These are phyloP conservation scores for Paracamarosporium sp. DNA, from an alignment of 2,329 filamentous ascomycete genomes.

Conservation along the genomic window DNA sequence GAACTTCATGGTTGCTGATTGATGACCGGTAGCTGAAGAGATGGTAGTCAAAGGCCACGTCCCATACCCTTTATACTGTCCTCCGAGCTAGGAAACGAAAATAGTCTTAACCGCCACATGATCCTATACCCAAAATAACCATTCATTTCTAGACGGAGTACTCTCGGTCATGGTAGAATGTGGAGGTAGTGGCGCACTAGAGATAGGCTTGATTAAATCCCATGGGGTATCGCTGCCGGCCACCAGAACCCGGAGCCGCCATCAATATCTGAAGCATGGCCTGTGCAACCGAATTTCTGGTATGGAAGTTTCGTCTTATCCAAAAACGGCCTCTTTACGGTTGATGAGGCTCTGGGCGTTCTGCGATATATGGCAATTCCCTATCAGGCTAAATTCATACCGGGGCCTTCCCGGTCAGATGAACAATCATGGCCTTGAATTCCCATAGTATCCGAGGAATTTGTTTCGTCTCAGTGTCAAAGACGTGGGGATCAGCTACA, in stretches of 20 bases:
- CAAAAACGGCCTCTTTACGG: neutral
- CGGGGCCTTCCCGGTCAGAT: neutral
- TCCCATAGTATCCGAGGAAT: neutral
- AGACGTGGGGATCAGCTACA: neutral
- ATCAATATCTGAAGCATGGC: neutral
- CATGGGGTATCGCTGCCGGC: conserved; percentile 3
- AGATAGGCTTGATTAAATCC: conserved; percentile 7
- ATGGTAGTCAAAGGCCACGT: neutral
- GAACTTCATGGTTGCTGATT: conserved; percentile 38
- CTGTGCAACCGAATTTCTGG: neutral
- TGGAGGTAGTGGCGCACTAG: neutral
- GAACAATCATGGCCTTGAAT: neutral
- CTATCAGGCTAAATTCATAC: conserved; percentile 3
- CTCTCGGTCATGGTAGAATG: neutral
- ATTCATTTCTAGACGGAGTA: neutral
- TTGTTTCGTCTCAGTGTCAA: neutral
- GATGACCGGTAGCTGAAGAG: conserved; percentile 2
- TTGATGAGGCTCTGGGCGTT: conserved; percentile 2
- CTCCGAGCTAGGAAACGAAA: neutral
- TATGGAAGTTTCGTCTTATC: neutral
- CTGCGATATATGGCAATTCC: neutral
- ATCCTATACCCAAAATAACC: neutral
- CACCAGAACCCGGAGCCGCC: neutral
- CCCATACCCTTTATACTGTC: neutral
- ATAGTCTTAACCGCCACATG: neutral